Percentiles rank a stretch among this genome's conserved stretches.
These are phyloP conservation scores for Ophiostoma ips DNA, from an alignment of 2,329 filamentous ascomycete species.

Conservation along the genomic window DNA sequence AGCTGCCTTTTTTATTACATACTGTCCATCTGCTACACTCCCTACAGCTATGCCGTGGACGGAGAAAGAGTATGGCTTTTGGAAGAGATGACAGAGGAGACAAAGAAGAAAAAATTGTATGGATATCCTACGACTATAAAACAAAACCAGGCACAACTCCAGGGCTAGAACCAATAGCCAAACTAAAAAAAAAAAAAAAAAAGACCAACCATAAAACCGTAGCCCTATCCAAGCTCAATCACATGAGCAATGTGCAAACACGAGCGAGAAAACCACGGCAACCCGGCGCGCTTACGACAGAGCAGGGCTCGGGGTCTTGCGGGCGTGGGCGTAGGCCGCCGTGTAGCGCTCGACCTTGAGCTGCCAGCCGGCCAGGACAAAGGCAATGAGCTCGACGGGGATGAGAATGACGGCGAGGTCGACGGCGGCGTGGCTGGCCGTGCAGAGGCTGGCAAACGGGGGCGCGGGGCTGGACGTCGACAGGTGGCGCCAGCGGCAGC, in stretches of 20 bases:
- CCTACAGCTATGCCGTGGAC: no score
- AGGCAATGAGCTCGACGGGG: constrained; percentile 36
- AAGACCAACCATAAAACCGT: no score
- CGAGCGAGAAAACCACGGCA: background rate
- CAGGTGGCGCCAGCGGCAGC: constrained; percentile 43
- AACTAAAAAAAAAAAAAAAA: no score
- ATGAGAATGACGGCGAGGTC: constrained; percentile 42
- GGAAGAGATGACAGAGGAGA: no score
- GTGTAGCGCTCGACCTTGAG: constrained; percentile 30
- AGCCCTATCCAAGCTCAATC: no score
- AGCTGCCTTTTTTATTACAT: no score
- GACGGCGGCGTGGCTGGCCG: constrained; percentile 38
- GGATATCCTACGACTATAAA: no score
- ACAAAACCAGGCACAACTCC: no score
- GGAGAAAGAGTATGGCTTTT: no score
- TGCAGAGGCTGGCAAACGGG: constrained; percentile 42
- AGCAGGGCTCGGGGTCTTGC: constrained; percentile 22
- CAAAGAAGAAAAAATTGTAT: no score
- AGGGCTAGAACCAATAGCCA: no score
- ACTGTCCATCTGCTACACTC: no score
- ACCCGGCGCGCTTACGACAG: background rate
- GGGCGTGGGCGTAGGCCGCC: constrained; percentile 19
- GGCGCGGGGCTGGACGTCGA: constrained; percentile 35
- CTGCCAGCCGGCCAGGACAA: constrained; percentile 33
- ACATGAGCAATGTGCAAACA: background rate